Percentiles rank a stretch among this genome's conserved stretches.
Conservation (phyloP, 192 early-diverging fungal species). For the Linnemannia exigua region DNA sequence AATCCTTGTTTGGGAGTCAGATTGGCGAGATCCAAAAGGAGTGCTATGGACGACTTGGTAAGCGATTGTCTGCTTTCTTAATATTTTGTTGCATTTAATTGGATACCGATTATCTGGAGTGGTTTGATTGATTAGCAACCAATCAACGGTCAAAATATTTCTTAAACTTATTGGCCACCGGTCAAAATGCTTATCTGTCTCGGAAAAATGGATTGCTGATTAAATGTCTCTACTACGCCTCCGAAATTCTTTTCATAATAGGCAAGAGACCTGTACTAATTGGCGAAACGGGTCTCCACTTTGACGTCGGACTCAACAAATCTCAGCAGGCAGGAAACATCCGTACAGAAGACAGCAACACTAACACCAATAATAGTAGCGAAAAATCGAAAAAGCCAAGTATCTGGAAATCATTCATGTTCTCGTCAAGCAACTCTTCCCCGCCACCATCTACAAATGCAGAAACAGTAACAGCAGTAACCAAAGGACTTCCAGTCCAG, state of each 20-base stretch:
- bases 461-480: neutral
- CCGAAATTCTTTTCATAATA: neutral
- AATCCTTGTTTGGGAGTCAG: constrained; percentile 36
- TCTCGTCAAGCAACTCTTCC: neutral
- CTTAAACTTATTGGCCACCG: neutral
- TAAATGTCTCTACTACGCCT: neutral
- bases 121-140: neutral
- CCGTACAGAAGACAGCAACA: no score
- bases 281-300: constrained; percentile 48
- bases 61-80: neutral
- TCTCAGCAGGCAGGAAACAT: constrained; percentile 23
- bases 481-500: neutral
- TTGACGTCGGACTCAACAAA: constrained; percentile 42
- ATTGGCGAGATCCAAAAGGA: constrained; percentile 39
- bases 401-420: neutral
- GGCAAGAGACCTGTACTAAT: constrained; percentile 42
- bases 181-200: neutral
- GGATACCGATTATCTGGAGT: neutral
- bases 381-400: neutral
- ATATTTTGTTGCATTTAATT: neutral
- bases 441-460: neutral
- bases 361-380: neutral
- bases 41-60: constrained; percentile 45
- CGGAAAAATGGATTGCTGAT: neutral
- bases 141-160: neutral